These are phyloP conservation scores for Auxenochlorella pyrenoidosa DNA, from an alignment of 139 green algal genomes.

Conservation along the genomic window DNA sequence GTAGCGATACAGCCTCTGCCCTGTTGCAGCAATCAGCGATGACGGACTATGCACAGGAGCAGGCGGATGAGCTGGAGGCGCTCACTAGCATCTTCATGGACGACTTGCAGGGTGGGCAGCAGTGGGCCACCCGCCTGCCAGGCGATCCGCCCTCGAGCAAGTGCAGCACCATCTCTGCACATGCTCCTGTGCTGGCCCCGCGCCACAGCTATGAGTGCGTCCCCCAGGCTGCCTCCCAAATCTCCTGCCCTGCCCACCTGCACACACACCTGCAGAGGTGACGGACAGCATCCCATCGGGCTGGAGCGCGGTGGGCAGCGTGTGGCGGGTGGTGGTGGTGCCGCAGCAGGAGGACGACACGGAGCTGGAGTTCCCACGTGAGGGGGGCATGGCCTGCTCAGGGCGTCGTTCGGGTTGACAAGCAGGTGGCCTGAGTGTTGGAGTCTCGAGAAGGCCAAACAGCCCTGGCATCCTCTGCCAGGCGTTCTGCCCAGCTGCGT, in stretches of 20 bases:
- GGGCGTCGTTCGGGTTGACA: too few species aligned
- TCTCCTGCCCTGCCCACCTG: not conserved
- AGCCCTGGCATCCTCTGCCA: not conserved
- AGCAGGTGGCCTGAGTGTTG: too few species aligned
- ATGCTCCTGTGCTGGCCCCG: too few species aligned
- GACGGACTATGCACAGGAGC: constrained; percentile 44
- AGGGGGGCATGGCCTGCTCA: not conserved
- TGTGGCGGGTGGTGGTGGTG: constrained; percentile 40
- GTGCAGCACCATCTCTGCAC: too few species aligned
- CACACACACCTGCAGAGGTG: constrained; percentile 32
- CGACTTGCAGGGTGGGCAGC: constrained; percentile 49
- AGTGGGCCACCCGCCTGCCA: too few species aligned
- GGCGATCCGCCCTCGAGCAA: too few species aligned
- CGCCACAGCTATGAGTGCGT: too few species aligned
- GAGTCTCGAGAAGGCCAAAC: not conserved
- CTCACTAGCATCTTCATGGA: constrained; percentile 65
- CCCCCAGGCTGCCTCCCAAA: not conserved
- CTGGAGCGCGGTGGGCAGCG: constrained; percentile 28
- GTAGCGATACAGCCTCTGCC: too few species aligned
- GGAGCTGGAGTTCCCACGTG: constrained; percentile 26
- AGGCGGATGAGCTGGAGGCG: constrained; percentile 69
- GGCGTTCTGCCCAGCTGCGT: not conserved
- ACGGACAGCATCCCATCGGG: constrained; percentile 37
- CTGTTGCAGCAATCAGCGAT: not conserved
- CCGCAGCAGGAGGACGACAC: constrained; percentile 37